phyloP scores from a whole-genome alignment of 768 basidiomycete species.

The Lentinula lateritia region DNA sequence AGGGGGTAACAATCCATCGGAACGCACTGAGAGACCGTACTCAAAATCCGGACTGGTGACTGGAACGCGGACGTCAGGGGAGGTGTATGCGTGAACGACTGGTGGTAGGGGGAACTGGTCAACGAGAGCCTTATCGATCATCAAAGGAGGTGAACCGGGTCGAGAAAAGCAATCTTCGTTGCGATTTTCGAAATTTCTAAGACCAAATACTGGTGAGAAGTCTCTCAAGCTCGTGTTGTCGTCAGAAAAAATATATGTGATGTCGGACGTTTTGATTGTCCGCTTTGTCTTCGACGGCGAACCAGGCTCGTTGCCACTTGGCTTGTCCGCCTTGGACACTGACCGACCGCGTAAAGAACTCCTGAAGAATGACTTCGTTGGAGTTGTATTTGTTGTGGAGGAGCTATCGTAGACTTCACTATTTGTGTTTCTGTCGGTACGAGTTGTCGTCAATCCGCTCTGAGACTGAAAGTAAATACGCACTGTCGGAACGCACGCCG shows the following conservation, averaged over 20 bases:
- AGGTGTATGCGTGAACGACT: not conserved
- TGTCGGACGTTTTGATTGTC: conserved; percentile 2
- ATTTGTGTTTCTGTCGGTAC: not conserved
- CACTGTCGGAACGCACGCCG: not conserved
- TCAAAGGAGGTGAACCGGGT: not conserved
- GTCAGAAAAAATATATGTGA: not conserved
- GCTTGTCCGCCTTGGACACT: not conserved
- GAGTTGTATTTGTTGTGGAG: not conserved
- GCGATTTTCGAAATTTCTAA: not conserved
- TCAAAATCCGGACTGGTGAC: not conserved
- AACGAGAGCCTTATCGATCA: conserved; percentile 1
- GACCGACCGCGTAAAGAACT: not conserved
- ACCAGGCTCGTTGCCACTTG: not conserved
- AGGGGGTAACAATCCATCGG: not conserved
- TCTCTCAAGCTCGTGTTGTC: not conserved
- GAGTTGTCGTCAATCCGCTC: not conserved
- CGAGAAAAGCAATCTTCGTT: not conserved
- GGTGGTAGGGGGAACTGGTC: conserved; percentile 6
- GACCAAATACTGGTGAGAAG: not conserved
- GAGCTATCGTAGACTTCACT: not conserved
- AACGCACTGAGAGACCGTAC: not conserved
- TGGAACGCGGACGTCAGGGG: not conserved
- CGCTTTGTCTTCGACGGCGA: not conserved
- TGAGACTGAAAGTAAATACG: not conserved
- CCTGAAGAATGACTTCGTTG: not conserved